phyloP scores from a whole-genome alignment of 441 rosid genomes.

The Gossypium davidsonii region DNA sequence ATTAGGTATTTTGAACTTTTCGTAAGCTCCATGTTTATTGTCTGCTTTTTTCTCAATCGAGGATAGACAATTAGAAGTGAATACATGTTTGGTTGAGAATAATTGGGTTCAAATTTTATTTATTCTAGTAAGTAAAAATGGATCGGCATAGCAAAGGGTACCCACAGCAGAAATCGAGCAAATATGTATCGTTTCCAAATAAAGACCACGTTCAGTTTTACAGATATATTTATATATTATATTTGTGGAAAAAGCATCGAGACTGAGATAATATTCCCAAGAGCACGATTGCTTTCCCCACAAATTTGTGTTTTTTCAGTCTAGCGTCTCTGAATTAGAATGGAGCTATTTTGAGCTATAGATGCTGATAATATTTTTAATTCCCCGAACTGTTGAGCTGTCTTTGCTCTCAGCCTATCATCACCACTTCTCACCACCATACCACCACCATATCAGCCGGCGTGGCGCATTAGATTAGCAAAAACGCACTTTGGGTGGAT shows the following conservation, averaged over 20 bases:
- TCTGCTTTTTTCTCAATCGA: no score
- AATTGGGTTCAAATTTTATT: neutral
- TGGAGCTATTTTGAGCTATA: neutral
- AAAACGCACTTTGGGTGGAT: slow-evolving; percentile 27
- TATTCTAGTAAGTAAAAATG: neutral
- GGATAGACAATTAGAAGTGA: neutral
- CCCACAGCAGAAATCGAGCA: neutral
- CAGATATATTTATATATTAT: neutral
- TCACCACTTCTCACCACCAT: slow-evolving; percentile 9
- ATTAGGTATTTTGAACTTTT: neutral
- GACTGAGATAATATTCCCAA: neutral
- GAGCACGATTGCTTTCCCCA: slow-evolving; percentile 9
- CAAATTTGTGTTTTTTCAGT: neutral
- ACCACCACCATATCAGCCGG: slow-evolving; percentile 7
- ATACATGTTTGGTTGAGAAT: neutral
- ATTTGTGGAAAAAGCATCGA: neutral
- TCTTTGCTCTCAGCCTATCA: slow-evolving; percentile 3
- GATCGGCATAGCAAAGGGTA: neutral
- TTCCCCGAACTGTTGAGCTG: neutral
- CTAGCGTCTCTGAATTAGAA: neutral
- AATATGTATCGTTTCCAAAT: neutral
- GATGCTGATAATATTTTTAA: neutral
- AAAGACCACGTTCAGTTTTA: slow-evolving; percentile 4
- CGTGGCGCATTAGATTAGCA: slow-evolving; percentile 10
- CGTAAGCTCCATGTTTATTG: neutral